Evolutionary conservation across 75 land plant genomes (phyloP).

Genomic region (Gnetum montanum): DNA sequence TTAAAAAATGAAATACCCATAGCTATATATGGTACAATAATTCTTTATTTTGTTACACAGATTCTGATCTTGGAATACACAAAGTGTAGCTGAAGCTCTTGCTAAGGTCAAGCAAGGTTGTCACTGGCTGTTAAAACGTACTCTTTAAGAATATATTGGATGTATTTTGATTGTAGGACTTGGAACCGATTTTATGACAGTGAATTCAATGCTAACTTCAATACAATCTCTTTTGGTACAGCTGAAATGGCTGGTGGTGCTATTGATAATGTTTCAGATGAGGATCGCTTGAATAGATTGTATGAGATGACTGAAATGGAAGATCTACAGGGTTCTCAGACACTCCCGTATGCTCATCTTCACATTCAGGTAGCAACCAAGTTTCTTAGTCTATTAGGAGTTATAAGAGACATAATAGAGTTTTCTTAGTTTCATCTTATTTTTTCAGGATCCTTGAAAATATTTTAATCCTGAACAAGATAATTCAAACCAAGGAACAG

Average conservation of each 20-base stretch:
- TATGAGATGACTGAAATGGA: constrained; percentile 76
- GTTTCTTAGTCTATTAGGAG: not conserved
- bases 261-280: constrained; percentile 25
- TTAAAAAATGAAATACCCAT: not conserved
- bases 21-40: not conserved
- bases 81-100: constrained; percentile 90
- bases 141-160: too few species aligned
- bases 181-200: too few species aligned
- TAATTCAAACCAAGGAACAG: constrained; percentile 44
- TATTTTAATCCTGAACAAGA: constrained; percentile 93
- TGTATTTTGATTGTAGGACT: too few species aligned
- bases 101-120: constrained; percentile 62
- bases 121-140: too few species aligned
- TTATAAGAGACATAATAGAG: not conserved
- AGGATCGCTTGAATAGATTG: constrained; percentile 34
- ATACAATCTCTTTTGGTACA: constrained; percentile 22
- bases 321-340: constrained; percentile 67
- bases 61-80: constrained; percentile 61
- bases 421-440: not conserved
- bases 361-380: constrained; percentile 53
- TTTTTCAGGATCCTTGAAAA: constrained; percentile 73
- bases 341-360: constrained; percentile 63
- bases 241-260: constrained; percentile 27
- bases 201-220: too few species aligned
- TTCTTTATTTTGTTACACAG: constrained; percentile 21